Conservation (phyloP, 331 rosid genomes). For the Cydonia oblonga region DNA sequence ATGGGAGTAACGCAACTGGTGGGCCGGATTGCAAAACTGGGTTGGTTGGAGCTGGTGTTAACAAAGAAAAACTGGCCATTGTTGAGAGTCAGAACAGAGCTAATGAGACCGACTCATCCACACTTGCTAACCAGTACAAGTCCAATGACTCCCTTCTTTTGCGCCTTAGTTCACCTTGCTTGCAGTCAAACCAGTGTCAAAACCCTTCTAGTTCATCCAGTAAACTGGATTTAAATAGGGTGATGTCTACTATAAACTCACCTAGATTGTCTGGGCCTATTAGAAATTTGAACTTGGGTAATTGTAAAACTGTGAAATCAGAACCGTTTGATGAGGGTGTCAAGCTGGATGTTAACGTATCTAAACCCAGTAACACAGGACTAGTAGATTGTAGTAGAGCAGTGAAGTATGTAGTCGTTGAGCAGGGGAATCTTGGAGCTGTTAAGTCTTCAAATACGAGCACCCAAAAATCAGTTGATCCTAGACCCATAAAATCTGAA, state of each 20-base stretch:
- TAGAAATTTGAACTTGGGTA: slow-evolving; percentile 22
- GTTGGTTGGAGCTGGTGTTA: slow-evolving; percentile 5
- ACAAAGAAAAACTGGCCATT: slow-evolving; percentile 13
- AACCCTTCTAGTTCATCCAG: slow-evolving; percentile 28
- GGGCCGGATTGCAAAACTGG: slow-evolving; percentile 13
- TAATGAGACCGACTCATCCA: slow-evolving; percentile 3
- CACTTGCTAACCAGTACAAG: slow-evolving; percentile 12
- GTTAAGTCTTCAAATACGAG: slow-evolving; percentile 15
- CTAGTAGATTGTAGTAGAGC: slow-evolving; percentile 22
- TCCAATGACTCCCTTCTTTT: slow-evolving; percentile 21
- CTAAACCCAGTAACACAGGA: slow-evolving; percentile 16
- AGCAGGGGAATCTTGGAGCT: slow-evolving; percentile 16
- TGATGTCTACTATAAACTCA: slow-evolving; percentile 14
- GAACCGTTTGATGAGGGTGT: slow-evolving; percentile 55
- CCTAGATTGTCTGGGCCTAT: slow-evolving; percentile 10
- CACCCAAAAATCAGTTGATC: slow-evolving; percentile 19
- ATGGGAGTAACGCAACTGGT: slow-evolving; percentile 14
- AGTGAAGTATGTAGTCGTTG: slow-evolving; percentile 27
- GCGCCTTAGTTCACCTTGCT: slow-evolving; percentile 21
- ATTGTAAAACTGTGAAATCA: slow-evolving; percentile 44
- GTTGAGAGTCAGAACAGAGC: slow-evolving; percentile 13
- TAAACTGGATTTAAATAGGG: slow-evolving; percentile 21
- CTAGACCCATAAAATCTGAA: slow-evolving; percentile 37
- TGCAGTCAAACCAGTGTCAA: slow-evolving; percentile 1
- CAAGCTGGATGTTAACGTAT: slow-evolving; percentile 23